Evolutionary conservation across 345 rosid genomes (phyloP).

Genomic region (Schrenkiella parvula): DNA sequence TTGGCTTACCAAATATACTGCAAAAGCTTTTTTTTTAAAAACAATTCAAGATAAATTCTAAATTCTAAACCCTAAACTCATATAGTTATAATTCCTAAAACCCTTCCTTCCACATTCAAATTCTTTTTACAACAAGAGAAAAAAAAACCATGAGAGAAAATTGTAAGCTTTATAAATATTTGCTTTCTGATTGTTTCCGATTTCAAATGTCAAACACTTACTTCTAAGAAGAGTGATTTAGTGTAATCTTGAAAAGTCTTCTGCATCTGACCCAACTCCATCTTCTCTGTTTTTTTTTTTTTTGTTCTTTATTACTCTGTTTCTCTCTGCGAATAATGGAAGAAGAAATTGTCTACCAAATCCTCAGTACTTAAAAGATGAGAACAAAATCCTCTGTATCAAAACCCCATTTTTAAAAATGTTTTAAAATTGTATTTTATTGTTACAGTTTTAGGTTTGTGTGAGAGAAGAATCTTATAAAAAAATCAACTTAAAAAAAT

Average conservation of each 20-base stretch:
- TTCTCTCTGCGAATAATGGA: conserved; percentile 29
- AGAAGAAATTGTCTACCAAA: conserved; percentile 21
- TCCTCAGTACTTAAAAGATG: conserved; percentile 12
- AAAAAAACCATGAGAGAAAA: too few species aligned
- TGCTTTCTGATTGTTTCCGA: background rate
- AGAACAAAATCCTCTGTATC: conserved; percentile 23
- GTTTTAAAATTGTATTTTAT: background rate
- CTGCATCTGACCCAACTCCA: conserved; percentile 90
- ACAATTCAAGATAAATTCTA: background rate
- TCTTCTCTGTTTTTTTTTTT: conserved; percentile 12
- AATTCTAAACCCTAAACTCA: background rate
- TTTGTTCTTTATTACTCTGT: conserved; percentile 15
- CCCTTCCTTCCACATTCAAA: background rate
- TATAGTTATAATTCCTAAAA: too few species aligned
- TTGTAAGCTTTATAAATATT: too few species aligned
- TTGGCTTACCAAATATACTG: background rate
- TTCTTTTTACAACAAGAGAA: background rate
- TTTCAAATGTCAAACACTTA: conserved; percentile 18
- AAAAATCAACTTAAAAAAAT: conserved; percentile 16
- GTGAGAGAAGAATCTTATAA: conserved; percentile 22
- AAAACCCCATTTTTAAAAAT: background rate
- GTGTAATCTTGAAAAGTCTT: conserved; percentile 65
- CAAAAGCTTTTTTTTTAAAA: background rate
- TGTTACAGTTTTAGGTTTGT: background rate
- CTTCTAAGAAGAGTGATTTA: conserved; percentile 77